Conservation (phyloP, 371 early-diverging fungal species). For the Mucor racemosus region DNA sequence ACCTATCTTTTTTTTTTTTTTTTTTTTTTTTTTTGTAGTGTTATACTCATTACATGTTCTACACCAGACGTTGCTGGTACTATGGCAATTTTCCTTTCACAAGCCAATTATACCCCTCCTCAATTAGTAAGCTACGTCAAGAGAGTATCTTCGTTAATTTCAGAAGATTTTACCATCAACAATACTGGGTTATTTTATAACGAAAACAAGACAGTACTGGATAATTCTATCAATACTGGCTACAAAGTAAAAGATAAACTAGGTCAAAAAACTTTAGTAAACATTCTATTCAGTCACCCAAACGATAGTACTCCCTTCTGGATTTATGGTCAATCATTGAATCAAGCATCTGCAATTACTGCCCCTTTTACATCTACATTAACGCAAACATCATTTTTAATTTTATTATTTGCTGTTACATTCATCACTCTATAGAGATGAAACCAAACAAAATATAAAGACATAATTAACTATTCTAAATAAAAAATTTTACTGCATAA, state of each 20-base stretch:
- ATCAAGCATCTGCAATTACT: not conserved
- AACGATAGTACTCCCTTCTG: slow-evolving; percentile 29
- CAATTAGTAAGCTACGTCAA: slow-evolving; percentile 33
- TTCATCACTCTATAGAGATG: not conserved
- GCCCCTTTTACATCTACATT: not conserved
- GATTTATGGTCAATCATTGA: slow-evolving; percentile 32
- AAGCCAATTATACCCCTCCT: slow-evolving; percentile 42
- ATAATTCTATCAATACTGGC: slow-evolving; percentile 41
- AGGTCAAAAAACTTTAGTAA: slow-evolving; percentile 26
- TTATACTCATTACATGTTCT: not conserved
- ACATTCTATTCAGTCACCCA: slow-evolving; percentile 36
- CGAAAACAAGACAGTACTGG: slow-evolving; percentile 46
- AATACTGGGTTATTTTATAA: slow-evolving; percentile 34
- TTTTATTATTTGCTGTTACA: not conserved
- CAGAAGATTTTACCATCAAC: slow-evolving; percentile 40
- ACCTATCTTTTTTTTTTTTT: not conserved
- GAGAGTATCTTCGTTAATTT: slow-evolving; percentile 30
- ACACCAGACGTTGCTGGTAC: slow-evolving; percentile 43
- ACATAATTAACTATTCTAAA: too few species aligned
- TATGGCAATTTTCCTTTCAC: slow-evolving; percentile 46
- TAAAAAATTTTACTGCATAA: too few species aligned
- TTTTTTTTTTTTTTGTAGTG: not conserved
- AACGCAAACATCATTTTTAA: not conserved
- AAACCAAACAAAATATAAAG: too few species aligned
- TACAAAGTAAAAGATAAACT: slow-evolving; percentile 24